phyloP scores from a whole-genome alignment of 2,329 filamentous ascomycete species.

The Aspergillus novoparasiticus region DNA sequence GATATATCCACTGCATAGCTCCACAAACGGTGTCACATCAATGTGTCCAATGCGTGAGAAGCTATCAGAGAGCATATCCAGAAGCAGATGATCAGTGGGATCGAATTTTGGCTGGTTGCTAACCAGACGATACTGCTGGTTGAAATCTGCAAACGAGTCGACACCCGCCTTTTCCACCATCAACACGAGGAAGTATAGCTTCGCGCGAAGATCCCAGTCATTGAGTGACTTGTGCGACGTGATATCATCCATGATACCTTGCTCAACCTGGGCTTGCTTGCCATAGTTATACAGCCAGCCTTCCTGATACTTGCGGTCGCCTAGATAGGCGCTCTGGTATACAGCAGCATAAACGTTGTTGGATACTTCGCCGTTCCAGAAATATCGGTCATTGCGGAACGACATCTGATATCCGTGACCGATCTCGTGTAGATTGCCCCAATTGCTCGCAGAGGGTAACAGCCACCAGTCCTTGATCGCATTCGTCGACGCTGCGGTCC shows the following conservation, averaged over 20 bases:
- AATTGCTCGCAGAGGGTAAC: background rate
- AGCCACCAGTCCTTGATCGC: background rate
- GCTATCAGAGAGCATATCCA: background rate
- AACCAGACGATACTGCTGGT: background rate
- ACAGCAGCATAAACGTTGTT: background rate
- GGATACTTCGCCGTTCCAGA: background rate
- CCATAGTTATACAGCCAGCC: background rate
- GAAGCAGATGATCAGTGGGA: background rate
- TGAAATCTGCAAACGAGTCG: background rate
- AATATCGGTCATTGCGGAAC: background rate
- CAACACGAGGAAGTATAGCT: background rate
- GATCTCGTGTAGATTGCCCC: background rate
- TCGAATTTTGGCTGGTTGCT: background rate
- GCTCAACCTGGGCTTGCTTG: background rate
- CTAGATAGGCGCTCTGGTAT: background rate
- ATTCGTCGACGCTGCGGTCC: background rate
- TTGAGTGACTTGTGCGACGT: background rate
- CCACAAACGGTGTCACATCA: background rate
- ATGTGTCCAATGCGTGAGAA: background rate
- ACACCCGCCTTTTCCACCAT: background rate
- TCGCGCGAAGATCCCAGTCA: background rate
- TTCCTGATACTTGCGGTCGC: background rate
- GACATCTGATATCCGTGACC: conserved; percentile 1
- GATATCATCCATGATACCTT: background rate
- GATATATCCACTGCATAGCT: background rate